phyloP scores from a whole-genome alignment of 2,329 filamentous ascomycete species.

The Talaromyces sp. region DNA sequence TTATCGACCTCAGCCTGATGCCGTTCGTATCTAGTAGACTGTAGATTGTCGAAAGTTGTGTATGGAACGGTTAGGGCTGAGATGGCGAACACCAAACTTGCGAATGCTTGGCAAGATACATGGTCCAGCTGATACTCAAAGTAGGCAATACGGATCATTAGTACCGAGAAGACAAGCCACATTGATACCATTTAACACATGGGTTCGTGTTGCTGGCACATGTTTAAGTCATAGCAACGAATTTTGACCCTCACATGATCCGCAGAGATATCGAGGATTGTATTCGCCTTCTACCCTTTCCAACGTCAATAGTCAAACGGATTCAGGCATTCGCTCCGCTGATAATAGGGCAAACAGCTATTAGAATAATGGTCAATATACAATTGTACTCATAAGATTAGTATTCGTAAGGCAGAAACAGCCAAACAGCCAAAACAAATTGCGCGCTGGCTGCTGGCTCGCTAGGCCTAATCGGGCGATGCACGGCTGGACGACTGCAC shows the following conservation, averaged over 20 bases:
- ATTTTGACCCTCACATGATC: conserved; percentile 9
- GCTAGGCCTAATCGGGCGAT: conserved; percentile 10
- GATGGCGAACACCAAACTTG: background rate
- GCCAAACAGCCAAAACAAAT: background rate
- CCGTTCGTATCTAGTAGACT: background rate
- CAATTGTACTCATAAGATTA: background rate
- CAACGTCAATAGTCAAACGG: background rate
- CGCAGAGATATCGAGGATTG: background rate
- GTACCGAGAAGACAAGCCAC: background rate
- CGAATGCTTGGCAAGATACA: background rate
- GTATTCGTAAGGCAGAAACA: conserved; percentile 1
- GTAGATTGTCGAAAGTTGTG: background rate
- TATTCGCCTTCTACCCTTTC: background rate
- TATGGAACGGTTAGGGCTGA: background rate
- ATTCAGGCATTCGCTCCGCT: background rate
- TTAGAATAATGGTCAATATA: background rate
- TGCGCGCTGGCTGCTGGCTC: background rate
- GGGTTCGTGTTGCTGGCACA: background rate
- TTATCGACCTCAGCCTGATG: background rate
- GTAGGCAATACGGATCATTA: background rate
- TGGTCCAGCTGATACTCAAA: conserved; percentile 4
- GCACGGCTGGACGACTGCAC: conserved; percentile 1
- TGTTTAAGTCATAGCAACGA: conserved; percentile 4
- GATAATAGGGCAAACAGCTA: background rate
- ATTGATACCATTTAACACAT: background rate